These are phyloP conservation scores for Collybia sp. DNA, from an alignment of 768 basidiomycete species.

Conservation along the genomic window DNA sequence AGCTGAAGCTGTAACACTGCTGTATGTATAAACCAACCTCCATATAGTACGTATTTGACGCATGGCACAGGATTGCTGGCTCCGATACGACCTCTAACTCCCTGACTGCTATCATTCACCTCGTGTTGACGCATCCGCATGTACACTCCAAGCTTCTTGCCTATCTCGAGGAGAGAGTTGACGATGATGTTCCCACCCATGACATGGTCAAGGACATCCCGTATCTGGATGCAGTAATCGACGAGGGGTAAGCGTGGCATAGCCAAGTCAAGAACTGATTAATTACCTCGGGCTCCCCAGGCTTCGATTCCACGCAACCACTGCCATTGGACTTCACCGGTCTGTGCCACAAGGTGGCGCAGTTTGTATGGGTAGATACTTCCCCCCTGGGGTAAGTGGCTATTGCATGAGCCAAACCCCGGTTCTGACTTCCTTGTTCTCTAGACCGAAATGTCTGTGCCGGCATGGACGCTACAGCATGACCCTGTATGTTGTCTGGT, in stretches of 20 bases:
- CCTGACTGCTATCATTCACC: conserved; percentile 21
- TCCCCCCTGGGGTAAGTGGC: conserved; percentile 23
- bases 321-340: conserved; percentile 30
- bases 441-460: conserved; percentile 28
- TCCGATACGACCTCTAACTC: conserved; percentile 29
- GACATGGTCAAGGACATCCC: conserved; percentile 20
- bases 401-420: not conserved
- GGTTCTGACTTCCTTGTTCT: not conserved
- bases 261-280: too few relatives aligned
- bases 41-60: not conserved
- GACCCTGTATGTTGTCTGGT: conserved; percentile 4
- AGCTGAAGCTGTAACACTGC: conserved; percentile 21
- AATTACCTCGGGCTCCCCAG: conserved; percentile 7
- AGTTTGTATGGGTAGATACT: conserved; percentile 16
- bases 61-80: conserved; percentile 23
- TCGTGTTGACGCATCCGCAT: conserved; percentile 15
- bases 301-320: conserved; percentile 28
- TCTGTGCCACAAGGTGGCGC: conserved; percentile 16
- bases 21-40: conserved; percentile 13
- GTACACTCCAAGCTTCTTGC: conserved; percentile 16
- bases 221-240: conserved; percentile 21
- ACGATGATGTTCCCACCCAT: conserved; percentile 9
- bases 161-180: conserved; percentile 9
- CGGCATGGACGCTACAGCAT: conserved; percentile 28
- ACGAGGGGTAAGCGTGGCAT: conserved; percentile 17